Evolutionary conservation across 768 basidiomycete genomes (phyloP).

Genomic region (Suillus alpinus): DNA sequence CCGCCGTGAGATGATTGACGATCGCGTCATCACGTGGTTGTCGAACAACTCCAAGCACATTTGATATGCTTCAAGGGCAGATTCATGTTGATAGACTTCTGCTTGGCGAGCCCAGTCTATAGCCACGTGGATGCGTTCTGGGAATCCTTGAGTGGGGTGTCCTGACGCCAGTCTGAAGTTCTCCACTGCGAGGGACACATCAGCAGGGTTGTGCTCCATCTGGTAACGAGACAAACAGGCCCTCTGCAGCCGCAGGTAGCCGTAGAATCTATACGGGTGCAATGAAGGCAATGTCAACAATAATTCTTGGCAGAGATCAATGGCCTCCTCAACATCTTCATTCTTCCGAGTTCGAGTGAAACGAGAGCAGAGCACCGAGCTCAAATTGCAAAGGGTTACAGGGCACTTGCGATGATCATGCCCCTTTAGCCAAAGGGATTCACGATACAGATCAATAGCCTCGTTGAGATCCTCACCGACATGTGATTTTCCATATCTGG

Average conservation of each 20-base stretch:
- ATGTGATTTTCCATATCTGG: conserved; percentile 9
- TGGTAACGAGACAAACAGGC: conserved; percentile 27
- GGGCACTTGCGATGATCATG: conserved; percentile 10
- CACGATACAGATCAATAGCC: conserved; percentile 13
- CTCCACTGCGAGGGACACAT: conserved; percentile 9
- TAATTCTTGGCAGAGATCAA: conserved; percentile 3
- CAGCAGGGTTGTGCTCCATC: conserved; percentile 10
- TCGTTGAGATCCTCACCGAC: conserved; percentile 16
- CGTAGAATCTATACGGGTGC: not conserved
- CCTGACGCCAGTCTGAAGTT: conserved; percentile 26
- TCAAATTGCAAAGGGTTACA: conserved; percentile 5
- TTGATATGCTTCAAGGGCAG: conserved; percentile 3
- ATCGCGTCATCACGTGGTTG: not conserved
- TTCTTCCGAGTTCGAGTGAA: conserved; percentile 4
- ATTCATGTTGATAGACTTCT: not conserved
- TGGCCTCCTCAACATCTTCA: conserved; percentile 26
- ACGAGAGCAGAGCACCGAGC: conserved; percentile 13
- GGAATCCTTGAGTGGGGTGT: not conserved
- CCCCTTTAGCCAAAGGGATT: conserved; percentile 5
- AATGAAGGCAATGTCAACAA: not conserved
- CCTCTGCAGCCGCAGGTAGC: not conserved
- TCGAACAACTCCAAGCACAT: not conserved
- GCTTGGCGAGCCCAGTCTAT: not conserved
- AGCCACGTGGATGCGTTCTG: not conserved
- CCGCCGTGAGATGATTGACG: not conserved